A percentile compares a stretch with the other conserved stretches of the same genome.
phyloP scores from a whole-genome alignment of 177 flowering plant species.

The Vitis hybrid region DNA sequence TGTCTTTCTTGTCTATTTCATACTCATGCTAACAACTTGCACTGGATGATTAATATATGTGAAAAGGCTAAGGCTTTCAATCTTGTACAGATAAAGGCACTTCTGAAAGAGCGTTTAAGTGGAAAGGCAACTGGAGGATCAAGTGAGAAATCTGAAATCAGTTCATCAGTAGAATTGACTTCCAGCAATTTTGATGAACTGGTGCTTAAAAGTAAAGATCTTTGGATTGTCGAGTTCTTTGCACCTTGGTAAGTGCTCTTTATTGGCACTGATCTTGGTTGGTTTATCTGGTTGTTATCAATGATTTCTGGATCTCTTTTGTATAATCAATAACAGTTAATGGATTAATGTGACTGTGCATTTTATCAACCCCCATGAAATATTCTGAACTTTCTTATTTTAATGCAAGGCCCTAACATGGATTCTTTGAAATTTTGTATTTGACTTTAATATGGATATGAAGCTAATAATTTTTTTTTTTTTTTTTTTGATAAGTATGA shows the following conservation, averaged over 20 bases:
- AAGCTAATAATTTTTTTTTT: background rate
- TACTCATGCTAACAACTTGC: no score
- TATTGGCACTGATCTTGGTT: background rate
- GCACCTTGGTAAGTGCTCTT: slow-evolving; percentile 77
- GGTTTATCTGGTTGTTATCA: background rate
- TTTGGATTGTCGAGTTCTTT: slow-evolving; percentile 97
- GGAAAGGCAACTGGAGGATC: slow-evolving; percentile 83
- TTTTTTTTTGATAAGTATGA: background rate
- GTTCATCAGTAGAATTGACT: slow-evolving; percentile 73
- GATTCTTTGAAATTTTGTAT: no score
- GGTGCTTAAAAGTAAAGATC: slow-evolving; percentile 88
- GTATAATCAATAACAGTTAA: background rate
- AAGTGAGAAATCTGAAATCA: slow-evolving; percentile 65
- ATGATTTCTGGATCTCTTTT: background rate
- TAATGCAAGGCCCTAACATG: background rate
- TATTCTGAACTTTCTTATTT: background rate
- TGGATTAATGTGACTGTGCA: background rate
- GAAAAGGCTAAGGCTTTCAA: background rate
- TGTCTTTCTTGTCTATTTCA: no score
- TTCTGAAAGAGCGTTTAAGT: slow-evolving; percentile 63
- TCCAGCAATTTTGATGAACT: slow-evolving; percentile 76
- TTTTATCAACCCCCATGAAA: background rate
- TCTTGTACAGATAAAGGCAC: slow-evolving; percentile 59
- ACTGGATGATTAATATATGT: background rate
- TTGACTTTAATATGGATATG: background rate